Percentiles rank a stretch among this genome's conserved stretches.
Conservation (phyloP, 352 stramenopile genomes). For the Achlya hypogyna region DNA sequence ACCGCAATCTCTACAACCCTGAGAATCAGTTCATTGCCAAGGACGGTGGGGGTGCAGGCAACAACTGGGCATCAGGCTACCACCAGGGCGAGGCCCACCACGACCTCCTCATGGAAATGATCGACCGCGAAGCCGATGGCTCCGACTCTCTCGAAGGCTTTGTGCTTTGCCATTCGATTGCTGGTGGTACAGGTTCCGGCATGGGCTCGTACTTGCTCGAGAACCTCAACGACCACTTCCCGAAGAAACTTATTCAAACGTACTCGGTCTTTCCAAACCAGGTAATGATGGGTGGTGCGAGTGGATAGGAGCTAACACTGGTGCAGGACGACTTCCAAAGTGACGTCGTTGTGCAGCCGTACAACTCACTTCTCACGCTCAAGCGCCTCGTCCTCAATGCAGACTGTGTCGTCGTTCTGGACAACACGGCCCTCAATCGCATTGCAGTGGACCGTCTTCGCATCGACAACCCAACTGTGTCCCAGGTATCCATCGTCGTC, state of each 20-base stretch:
- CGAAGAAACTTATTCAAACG: conserved; percentile 99
- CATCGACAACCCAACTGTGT: conserved; percentile 95
- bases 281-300: conserved; percentile 24
- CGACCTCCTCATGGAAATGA: conserved; percentile 99
- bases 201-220: conserved; percentile 99
- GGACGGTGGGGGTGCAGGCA: conserved; percentile 85
- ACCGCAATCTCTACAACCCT: conserved; percentile 97
- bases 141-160: conserved; percentile 96
- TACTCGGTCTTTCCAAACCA: conserved; percentile 99
- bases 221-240: conserved; percentile 99
- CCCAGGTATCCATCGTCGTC: conserved; percentile 32
- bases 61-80: conserved; percentile 91
- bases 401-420: conserved; percentile 97
- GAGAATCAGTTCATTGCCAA: conserved; percentile 97
- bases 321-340: conserved; percentile 68
- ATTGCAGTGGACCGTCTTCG: conserved; percentile 93
- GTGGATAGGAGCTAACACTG: background rate
- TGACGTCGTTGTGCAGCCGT: conserved; percentile 99
- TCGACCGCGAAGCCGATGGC: conserved; percentile 95
- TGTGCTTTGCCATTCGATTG: conserved; percentile 98
- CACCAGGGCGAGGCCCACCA: conserved; percentile 90
- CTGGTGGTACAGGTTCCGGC: conserved; percentile 95
- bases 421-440: conserved; percentile 98
- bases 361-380: conserved; percentile 99
- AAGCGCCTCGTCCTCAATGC: conserved; percentile 98